These are phyloP conservation scores for Hyaloscypha hepaticicola DNA, from an alignment of 495 filamentous ascomycete genomes.

Conservation along the genomic window DNA sequence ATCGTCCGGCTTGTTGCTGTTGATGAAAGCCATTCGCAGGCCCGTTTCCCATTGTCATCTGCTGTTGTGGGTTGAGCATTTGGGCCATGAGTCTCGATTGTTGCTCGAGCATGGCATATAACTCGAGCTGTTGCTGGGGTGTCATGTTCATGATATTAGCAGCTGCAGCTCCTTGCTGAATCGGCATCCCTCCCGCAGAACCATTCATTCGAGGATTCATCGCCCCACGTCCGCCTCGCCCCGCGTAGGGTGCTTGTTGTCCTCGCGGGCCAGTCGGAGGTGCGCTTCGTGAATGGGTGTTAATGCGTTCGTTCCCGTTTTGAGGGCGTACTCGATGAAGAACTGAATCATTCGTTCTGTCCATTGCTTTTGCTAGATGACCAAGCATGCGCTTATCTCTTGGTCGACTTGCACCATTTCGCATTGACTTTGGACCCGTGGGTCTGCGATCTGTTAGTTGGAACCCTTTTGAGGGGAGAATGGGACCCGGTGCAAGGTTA, in stretches of 20 bases:
- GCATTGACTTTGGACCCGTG: slow-evolving; percentile 94
- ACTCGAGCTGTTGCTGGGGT: slow-evolving; percentile 70
- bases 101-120: slow-evolving; percentile 84
- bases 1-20: slow-evolving; percentile 50
- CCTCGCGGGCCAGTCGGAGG: slow-evolving; percentile 69
- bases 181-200: slow-evolving; percentile 36
- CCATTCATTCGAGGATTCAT: slow-evolving; percentile 46
- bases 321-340: slow-evolving; percentile 79
- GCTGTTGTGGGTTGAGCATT: slow-evolving; percentile 37
- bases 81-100: slow-evolving; percentile 82
- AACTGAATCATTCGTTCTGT: slow-evolving; percentile 66
- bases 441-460: slow-evolving; percentile 56
- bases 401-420: slow-evolving; percentile 53
- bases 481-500: slow-evolving; percentile 28
- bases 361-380: slow-evolving; percentile 84
- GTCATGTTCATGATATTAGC: slow-evolving; percentile 37
- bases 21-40: slow-evolving; percentile 32
- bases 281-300: slow-evolving; percentile 68
- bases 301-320: slow-evolving; percentile 70
- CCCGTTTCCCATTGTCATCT: slow-evolving; percentile 35
- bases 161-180: slow-evolving; percentile 33
- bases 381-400: slow-evolving; percentile 79
- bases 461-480: neutral
- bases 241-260: slow-evolving; percentile 1
- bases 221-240: slow-evolving; percentile 43